Conservation (phyloP, 257 asterid species). For the Salvia rosmarinus region DNA sequence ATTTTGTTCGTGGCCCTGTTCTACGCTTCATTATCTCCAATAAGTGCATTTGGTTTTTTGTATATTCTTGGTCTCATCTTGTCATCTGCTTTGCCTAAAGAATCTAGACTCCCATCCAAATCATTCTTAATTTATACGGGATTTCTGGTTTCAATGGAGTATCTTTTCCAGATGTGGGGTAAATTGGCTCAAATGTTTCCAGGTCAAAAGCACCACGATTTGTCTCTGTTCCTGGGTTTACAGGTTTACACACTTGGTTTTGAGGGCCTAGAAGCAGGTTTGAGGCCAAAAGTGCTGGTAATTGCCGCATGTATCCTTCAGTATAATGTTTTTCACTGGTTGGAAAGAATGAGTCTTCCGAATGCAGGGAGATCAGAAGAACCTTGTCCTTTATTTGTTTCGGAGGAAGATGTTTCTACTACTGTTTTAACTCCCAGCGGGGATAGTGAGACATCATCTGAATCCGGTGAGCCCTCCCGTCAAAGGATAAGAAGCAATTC, state of each 20-base stretch:
- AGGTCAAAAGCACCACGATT: slow-evolving; percentile 72
- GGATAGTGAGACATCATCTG: slow-evolving; percentile 46
- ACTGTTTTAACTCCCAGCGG: slow-evolving; percentile 46
- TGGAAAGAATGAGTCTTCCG: slow-evolving; percentile 61
- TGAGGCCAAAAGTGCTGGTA: slow-evolving; percentile 87
- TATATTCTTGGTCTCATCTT: slow-evolving; percentile 85
- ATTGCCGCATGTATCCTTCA: slow-evolving; percentile 93
- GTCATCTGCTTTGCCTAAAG: slow-evolving; percentile 73
- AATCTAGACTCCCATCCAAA: slow-evolving; percentile 89
- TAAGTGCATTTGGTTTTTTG: slow-evolving; percentile 80
- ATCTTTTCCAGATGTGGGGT: slow-evolving; percentile 98
- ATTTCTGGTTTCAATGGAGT: slow-evolving; percentile 72
- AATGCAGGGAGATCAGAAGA: slow-evolving; percentile 64
- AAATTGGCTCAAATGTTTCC: slow-evolving; percentile 86
- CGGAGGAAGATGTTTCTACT: slow-evolving; percentile 57
- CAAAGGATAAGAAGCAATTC: slow-evolving; percentile 57
- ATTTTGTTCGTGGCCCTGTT: slow-evolving; percentile 68
- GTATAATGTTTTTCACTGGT: slow-evolving; percentile 89
- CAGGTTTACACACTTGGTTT: slow-evolving; percentile 62
- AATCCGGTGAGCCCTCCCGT: slow-evolving; percentile 47
- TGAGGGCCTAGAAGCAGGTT: slow-evolving; percentile 84
- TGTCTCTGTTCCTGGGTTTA: slow-evolving; percentile 76
- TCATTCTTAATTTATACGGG: slow-evolving; percentile 80
- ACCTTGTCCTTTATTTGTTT: slow-evolving; percentile 88
- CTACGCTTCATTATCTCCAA: slow-evolving; percentile 86